Evolutionary conservation across 2,329 filamentous ascomycete species (phyloP), one percentile per base, ranked within the genome.

Genomic region (Dothideomycetes sp.): DNA sequence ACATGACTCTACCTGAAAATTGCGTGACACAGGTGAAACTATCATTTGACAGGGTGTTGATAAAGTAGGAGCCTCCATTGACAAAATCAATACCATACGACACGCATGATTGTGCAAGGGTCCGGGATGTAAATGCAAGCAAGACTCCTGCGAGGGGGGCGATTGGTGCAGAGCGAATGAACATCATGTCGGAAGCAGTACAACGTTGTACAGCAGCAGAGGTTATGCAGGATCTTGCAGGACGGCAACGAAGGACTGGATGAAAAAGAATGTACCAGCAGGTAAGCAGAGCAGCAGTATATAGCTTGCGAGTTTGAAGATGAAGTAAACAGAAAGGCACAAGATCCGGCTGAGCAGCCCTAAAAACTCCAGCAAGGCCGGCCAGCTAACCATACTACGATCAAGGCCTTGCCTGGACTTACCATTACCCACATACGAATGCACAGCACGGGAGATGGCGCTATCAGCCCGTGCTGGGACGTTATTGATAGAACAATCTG

Each of bases 1-100:
- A 15, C 2, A 30, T 8, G 11, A n/a, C 2, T 22, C 14, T 22
- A 37, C 45, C 43, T n/a, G 42, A 40, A 16, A 50, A 51, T 29
- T 50, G 35, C 4, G 47, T 43, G n/a, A 51, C 49, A 2, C 36
- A 40, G 2, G 47, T 49, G 36, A 51, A 50, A 10, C 34, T 31
- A 4, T 27, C 36, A 14, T 36, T 46, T 4, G 45, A 47, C 14
- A 39, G 31, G 7, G 40, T 33, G 35, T 51, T 48, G 40, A 50
- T 47, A 34, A 51, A 51, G 36, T 51, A 51, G 19, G 27, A 39
- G 10, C 45, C 45, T 35, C 45, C 44, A 34, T 46, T 44, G 7
- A 46, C 41, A 29, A 50, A 50, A 30, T 50, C 49, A 19, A 50
- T 48, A 19, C 48, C 48, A 19, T 44, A 51, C 2, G 45, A 44